These are phyloP conservation scores for Ajuga chamaepitys DNA, from an alignment of 257 asterid species.

Conservation along the genomic window DNA sequence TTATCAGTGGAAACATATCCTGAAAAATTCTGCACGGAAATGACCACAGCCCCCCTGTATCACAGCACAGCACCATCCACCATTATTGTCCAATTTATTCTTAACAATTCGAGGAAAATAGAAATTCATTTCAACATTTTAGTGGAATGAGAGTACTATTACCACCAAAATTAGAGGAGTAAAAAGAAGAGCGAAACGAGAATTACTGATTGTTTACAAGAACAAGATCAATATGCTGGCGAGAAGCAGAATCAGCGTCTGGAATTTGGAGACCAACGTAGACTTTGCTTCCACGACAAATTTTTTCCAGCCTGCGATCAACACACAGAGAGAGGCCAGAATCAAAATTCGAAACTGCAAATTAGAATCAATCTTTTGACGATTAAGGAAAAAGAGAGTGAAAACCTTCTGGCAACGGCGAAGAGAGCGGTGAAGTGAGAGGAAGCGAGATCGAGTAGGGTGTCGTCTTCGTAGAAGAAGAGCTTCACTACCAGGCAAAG, in stretches of 20 bases:
- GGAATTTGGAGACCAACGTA: conserved; percentile 81
- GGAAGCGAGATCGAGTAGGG: conserved; percentile 45
- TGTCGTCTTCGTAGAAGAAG: conserved; percentile 59
- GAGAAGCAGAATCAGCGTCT: conserved; percentile 78
- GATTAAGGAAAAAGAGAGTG: background rate
- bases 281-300: conserved; percentile 60
- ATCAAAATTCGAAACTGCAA: background rate
- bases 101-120: background rate
- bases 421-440: conserved; percentile 55
- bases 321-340: background rate
- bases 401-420: conserved; percentile 57
- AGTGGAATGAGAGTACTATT: background rate
- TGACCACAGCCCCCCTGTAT: conserved; percentile 66
- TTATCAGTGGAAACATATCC: conserved; percentile 56
- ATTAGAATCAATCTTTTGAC: background rate
- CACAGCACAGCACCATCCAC: background rate
- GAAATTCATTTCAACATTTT: background rate
- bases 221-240: conserved; percentile 69
- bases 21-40: conserved; percentile 53
- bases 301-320: conserved; percentile 51
- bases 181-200: background rate
- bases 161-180: background rate
- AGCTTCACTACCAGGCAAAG: conserved; percentile 33
- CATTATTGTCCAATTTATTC: conserved; percentile 2
- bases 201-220: conserved; percentile 55